phyloP scores from a whole-genome alignment of 345 rosid species.

The Clarkia xantiana region DNA sequence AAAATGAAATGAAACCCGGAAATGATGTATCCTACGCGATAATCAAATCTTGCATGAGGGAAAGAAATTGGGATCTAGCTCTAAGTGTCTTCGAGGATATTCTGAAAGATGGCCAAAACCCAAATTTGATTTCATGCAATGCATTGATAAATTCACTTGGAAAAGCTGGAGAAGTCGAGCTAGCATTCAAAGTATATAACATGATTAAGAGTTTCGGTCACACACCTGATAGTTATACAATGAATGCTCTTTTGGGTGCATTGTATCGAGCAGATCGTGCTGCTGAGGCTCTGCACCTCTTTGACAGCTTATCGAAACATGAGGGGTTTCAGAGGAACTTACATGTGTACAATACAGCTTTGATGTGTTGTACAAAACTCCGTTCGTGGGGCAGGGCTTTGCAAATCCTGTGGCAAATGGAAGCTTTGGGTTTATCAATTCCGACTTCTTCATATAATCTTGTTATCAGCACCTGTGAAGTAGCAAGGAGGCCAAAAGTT shows the following conservation, averaged over 20 bases:
- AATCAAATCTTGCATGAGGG: constrained; percentile 45
- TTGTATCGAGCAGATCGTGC: constrained; percentile 43
- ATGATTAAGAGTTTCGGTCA: constrained; percentile 37
- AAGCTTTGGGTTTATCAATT: constrained; percentile 32
- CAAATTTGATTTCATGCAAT: constrained; percentile 57
- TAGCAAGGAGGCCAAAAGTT: constrained; percentile 49
- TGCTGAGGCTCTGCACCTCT: constrained; percentile 45
- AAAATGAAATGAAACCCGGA: constrained; percentile 27
- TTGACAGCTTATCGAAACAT: constrained; percentile 37
- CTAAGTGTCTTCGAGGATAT: constrained; percentile 35
- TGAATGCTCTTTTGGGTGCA: constrained; percentile 58
- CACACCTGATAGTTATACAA: constrained; percentile 53
- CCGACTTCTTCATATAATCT: constrained; percentile 50
- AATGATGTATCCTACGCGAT: constrained; percentile 46
- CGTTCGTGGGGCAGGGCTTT: constrained; percentile 66
- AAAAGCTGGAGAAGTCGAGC: constrained; percentile 42
- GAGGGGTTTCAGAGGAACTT: constrained; percentile 23
- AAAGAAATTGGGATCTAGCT: constrained; percentile 47
- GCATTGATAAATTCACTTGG: constrained; percentile 56
- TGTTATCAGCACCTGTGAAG: constrained; percentile 54
- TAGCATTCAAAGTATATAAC: constrained; percentile 44
- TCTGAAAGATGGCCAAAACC: constrained; percentile 34
- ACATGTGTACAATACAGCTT: constrained; percentile 43
- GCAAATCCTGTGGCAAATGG: constrained; percentile 67
- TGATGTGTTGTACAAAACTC: constrained; percentile 66